A percentile compares a stretch with the other conserved stretches of the same genome.
phyloP scores from a whole-genome alignment of 495 filamentous ascomycete species.

The Penicillium arizonense region DNA sequence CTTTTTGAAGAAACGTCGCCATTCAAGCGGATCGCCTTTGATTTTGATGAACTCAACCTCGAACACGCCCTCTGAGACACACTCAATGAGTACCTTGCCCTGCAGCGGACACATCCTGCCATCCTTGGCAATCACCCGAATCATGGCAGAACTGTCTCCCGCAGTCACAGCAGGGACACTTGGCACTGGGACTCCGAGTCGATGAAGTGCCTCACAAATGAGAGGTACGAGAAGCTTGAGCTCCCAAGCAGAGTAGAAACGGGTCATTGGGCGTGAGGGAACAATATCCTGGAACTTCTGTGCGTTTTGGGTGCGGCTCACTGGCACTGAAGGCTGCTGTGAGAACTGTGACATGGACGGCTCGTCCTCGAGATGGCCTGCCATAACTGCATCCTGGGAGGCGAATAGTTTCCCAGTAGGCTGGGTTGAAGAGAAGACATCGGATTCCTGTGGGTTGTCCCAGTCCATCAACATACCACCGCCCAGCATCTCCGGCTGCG shows the following conservation, averaged over 20 bases:
- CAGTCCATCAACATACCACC: slow-evolving; percentile 73
- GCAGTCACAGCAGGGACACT: slow-evolving; percentile 34
- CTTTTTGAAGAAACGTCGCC: slow-evolving; percentile 96
- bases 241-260: slow-evolving; percentile 85
- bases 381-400: slow-evolving; percentile 39
- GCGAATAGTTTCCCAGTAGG: slow-evolving; percentile 33
- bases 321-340: slow-evolving; percentile 70
- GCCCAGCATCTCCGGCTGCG: slow-evolving; percentile 75
- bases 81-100: slow-evolving; percentile 81
- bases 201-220: slow-evolving; percentile 76
- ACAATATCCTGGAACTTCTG: slow-evolving; percentile 85
- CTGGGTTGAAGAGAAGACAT: slow-evolving; percentile 56
- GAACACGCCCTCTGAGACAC: slow-evolving; percentile 60
- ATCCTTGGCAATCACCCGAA: slow-evolving; percentile 76
- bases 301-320: slow-evolving; percentile 83
- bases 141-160: slow-evolving; percentile 54
- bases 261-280: slow-evolving; percentile 76
- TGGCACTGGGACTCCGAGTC: slow-evolving; percentile 75
- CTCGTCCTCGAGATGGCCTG: slow-evolving; percentile 75
- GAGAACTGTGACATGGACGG: slow-evolving; percentile 93
- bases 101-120: slow-evolving; percentile 74
- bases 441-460: slow-evolving; percentile 58
- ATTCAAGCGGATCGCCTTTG: slow-evolving; percentile 95
- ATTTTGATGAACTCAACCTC: slow-evolving; percentile 92
- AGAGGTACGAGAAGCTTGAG: slow-evolving; percentile 75